phyloP scores from a whole-genome alignment of 2,329 filamentous ascomycete genomes.

The Ophiostoma ips region DNA sequence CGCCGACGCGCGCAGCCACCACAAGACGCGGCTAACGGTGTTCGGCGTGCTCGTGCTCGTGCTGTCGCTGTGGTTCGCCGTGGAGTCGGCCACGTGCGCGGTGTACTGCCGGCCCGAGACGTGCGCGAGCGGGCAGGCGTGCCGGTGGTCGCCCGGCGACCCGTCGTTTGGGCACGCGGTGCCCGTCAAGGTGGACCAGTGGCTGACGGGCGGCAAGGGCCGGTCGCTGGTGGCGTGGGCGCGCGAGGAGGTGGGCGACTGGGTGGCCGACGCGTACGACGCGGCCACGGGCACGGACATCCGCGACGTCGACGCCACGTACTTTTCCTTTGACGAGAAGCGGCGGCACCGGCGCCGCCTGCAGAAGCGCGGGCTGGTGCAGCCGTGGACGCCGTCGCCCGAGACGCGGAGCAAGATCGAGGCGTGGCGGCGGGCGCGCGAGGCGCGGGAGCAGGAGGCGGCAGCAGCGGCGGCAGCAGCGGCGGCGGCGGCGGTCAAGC shows the following conservation, averaged over 20 bases:
- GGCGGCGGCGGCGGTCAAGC: not conserved
- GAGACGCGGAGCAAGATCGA: slow-evolving; percentile 31
- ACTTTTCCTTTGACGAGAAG: slow-evolving; percentile 32
- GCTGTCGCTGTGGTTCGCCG: slow-evolving; percentile 36
- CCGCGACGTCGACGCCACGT: slow-evolving; percentile 27
- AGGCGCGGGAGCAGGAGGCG: slow-evolving; percentile 24
- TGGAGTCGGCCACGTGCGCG: slow-evolving; percentile 40
- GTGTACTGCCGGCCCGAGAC: slow-evolving; percentile 39
- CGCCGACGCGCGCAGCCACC: slow-evolving; percentile 20
- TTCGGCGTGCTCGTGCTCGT: slow-evolving; percentile 33
- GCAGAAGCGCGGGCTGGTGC: slow-evolving; percentile 30
- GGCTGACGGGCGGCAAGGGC: slow-evolving; percentile 39
- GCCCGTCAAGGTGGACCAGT: slow-evolving; percentile 49
- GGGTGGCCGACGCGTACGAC: slow-evolving; percentile 34
- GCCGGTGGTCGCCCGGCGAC: slow-evolving; percentile 43
- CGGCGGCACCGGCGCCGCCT: slow-evolving; percentile 37
- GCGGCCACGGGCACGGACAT: slow-evolving; percentile 31
- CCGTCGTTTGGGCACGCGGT: slow-evolving; percentile 46
- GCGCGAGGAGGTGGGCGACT: slow-evolving; percentile 32
- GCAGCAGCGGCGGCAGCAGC: not conserved
- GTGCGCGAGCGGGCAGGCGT: slow-evolving; percentile 31
- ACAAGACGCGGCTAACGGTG: slow-evolving; percentile 30
- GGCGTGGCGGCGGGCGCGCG: slow-evolving; percentile 28
- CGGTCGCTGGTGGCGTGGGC: slow-evolving; percentile 25
- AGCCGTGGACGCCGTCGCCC: slow-evolving; percentile 23